A percentile compares a stretch with the other conserved stretches of the same genome.
phyloP scores from a whole-genome alignment of 805 yeast species.

The Hermanozyma aechmeae region DNA sequence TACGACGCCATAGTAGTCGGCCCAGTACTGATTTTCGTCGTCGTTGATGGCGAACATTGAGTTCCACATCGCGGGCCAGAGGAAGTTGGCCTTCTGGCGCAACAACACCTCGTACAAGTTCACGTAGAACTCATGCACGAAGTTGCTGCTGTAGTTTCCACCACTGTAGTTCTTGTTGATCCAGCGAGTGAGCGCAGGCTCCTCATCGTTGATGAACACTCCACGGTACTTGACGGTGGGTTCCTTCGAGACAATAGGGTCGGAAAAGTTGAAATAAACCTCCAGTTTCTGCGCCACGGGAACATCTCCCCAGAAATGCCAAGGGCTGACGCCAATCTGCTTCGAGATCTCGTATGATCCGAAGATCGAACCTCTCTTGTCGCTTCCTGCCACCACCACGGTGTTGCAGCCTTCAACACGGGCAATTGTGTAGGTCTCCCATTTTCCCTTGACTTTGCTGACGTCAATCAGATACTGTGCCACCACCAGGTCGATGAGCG shows the following conservation, averaged over 20 bases:
- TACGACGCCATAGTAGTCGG: slow-evolving; percentile 11
- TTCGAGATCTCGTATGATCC: slow-evolving; percentile 10
- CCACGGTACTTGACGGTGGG: slow-evolving; percentile 11
- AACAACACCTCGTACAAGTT: slow-evolving; percentile 7
- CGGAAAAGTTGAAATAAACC: slow-evolving; percentile 4
- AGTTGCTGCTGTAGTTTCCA: slow-evolving; percentile 7
- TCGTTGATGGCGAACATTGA: slow-evolving; percentile 10
- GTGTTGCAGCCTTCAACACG: slow-evolving; percentile 4
- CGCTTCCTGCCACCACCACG: slow-evolving; percentile 11
- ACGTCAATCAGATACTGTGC: slow-evolving; percentile 3
- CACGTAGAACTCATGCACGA: slow-evolving; percentile 9
- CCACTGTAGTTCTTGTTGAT: slow-evolving; percentile 5
- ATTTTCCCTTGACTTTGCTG: slow-evolving; percentile 6
- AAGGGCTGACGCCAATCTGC: slow-evolving; percentile 11
- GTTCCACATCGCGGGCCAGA: slow-evolving; percentile 13
- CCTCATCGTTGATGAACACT: slow-evolving; percentile 10
- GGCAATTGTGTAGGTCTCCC: slow-evolving; percentile 9
- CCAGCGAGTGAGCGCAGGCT: slow-evolving; percentile 11
- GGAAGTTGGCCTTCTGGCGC: slow-evolving; percentile 8
- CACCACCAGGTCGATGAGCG: slow-evolving; percentile 4
- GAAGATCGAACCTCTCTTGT: slow-evolving; percentile 10
- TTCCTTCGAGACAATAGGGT: slow-evolving; percentile 5
- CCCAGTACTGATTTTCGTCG: slow-evolving; percentile 10
- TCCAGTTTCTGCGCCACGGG: slow-evolving; percentile 4
- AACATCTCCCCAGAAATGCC: slow-evolving; percentile 11